Percentiles rank a stretch among this genome's conserved stretches.
phyloP scores from a whole-genome alignment of 2,329 filamentous ascomycete genomes.

The Arthroderma sp. region DNA sequence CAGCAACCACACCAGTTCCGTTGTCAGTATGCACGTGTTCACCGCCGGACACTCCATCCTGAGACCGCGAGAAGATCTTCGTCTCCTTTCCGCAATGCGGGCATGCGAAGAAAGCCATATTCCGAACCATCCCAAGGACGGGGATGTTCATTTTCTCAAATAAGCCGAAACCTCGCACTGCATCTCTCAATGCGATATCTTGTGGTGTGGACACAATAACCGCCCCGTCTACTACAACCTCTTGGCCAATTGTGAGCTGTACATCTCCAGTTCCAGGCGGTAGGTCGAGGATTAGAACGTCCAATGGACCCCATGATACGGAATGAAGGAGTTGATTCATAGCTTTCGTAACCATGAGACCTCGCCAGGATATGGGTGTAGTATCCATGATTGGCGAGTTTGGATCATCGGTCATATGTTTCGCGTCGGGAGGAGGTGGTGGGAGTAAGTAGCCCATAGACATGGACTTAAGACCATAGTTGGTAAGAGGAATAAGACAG shows the following conservation, averaged over 20 bases:
- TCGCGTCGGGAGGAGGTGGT: slow-evolving; percentile 41
- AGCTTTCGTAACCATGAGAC: slow-evolving; percentile 95
- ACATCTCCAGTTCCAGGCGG: slow-evolving; percentile 93
- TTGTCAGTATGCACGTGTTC: slow-evolving; percentile 26
- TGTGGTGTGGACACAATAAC: slow-evolving; percentile 90
- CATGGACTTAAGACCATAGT: slow-evolving; percentile 96
- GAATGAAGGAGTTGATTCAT: slow-evolving; percentile 90
- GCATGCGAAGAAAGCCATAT: slow-evolving; percentile 78
- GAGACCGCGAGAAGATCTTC: slow-evolving; percentile 53
- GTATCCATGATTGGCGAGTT: slow-evolving; percentile 28
- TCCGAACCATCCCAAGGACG: slow-evolving; percentile 72
- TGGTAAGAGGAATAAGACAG: slow-evolving; percentile 70
- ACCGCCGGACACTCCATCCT: slow-evolving; percentile 7
- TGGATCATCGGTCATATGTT: slow-evolving; percentile 14
- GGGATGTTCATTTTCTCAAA: slow-evolving; percentile 75
- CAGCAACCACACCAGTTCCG: slow-evolving; percentile 46
- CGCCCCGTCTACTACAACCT: slow-evolving; percentile 70
- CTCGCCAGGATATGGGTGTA: slow-evolving; percentile 84
- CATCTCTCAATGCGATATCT: slow-evolving; percentile 81
- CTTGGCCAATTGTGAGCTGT: slow-evolving; percentile 92
- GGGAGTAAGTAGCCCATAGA: slow-evolving; percentile 87
- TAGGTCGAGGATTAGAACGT: slow-evolving; percentile 78
- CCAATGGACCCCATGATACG: slow-evolving; percentile 82
- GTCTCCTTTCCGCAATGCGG: slow-evolving; percentile 63
- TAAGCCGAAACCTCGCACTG: slow-evolving; percentile 82